Percentiles rank a stretch among this genome's conserved stretches.
Conservation (phyloP, 345 rosid species). For the Hibiscus mutabilis region DNA sequence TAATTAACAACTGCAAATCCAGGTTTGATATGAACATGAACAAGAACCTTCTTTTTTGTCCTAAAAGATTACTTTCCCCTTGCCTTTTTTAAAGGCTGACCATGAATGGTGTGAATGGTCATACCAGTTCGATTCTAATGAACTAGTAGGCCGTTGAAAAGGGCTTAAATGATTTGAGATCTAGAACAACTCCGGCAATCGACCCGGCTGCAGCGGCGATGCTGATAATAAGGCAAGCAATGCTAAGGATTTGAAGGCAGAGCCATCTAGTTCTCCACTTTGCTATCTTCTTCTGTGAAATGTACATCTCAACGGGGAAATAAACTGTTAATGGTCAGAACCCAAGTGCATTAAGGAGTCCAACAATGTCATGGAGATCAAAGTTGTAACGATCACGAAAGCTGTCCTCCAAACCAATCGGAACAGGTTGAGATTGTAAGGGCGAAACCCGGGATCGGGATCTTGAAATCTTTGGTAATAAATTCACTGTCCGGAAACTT, state of each 20-base stretch:
- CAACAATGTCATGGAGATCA: conserved; percentile 75
- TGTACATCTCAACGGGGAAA: conserved; percentile 90
- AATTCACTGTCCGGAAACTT: conserved; percentile 56
- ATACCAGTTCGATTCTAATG: neutral
- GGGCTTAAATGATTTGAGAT: conserved; percentile 65
- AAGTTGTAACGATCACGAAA: conserved; percentile 61
- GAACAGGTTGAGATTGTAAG: conserved; percentile 57
- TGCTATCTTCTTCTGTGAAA: conserved; percentile 52
- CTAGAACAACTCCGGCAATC: conserved; percentile 52
- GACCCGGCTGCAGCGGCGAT: conserved; percentile 82
- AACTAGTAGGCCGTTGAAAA: conserved; percentile 40
- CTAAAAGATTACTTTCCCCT: neutral
- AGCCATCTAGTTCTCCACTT: conserved; percentile 82
- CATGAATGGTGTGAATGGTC: neutral
- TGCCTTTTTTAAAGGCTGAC: neutral
- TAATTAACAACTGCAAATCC: neutral
- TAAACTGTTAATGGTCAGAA: conserved; percentile 93
- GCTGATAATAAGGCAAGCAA: conserved; percentile 61
- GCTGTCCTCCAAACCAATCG: conserved; percentile 79
- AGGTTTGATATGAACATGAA: conserved; percentile 5
- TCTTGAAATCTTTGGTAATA: conserved; percentile 43
- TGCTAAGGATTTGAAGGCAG: conserved; percentile 61
- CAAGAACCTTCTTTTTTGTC: neutral
- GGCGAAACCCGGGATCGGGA: conserved; percentile 39
- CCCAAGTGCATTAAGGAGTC: conserved; percentile 82